A percentile compares a stretch with the other conserved stretches of the same genome.
These are phyloP conservation scores for Neofusicoccum ribis DNA, from an alignment of 2,329 filamentous ascomycete genomes.

Conservation along the genomic window DNA sequence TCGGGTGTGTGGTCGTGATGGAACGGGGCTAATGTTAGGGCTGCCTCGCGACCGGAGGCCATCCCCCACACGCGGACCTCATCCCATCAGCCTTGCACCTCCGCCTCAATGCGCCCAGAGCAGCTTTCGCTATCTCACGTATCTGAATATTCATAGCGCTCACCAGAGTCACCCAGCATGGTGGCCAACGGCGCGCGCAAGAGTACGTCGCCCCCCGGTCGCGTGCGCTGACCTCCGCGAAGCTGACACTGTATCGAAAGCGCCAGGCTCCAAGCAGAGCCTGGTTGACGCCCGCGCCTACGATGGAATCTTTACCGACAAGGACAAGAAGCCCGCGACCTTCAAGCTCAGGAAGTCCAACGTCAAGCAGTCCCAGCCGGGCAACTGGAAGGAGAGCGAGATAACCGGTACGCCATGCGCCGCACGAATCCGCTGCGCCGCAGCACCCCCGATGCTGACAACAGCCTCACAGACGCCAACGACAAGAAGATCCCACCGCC, in stretches of 20 bases:
- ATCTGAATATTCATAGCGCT: constrained; percentile 12
- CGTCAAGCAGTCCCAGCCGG: constrained; percentile 65
- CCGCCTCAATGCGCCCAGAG: constrained; percentile 7
- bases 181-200: constrained; percentile 40
- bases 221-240: not conserved
- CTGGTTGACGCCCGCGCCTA: constrained; percentile 33
- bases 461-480: constrained; percentile 7
- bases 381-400: constrained; percentile 70
- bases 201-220: constrained; percentile 27
- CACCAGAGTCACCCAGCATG: constrained; percentile 25
- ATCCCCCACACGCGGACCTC: constrained; percentile 14
- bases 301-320: constrained; percentile 37
- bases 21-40: constrained; percentile 4
- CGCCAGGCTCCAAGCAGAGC: constrained; percentile 26
- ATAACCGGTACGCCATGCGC: constrained; percentile 55
- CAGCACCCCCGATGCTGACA: not conserved
- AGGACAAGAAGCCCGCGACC: constrained; percentile 42
- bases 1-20: not conserved
- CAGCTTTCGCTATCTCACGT: constrained; percentile 12
- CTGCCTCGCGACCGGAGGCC: constrained; percentile 5
- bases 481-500: constrained; percentile 14
- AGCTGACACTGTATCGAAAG: not conserved
- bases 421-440: not conserved
- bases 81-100: not conserved
- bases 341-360: constrained; percentile 59